Evolutionary conservation across 106 monocot species (phyloP).

Genomic region (Acorus gramineus): DNA sequence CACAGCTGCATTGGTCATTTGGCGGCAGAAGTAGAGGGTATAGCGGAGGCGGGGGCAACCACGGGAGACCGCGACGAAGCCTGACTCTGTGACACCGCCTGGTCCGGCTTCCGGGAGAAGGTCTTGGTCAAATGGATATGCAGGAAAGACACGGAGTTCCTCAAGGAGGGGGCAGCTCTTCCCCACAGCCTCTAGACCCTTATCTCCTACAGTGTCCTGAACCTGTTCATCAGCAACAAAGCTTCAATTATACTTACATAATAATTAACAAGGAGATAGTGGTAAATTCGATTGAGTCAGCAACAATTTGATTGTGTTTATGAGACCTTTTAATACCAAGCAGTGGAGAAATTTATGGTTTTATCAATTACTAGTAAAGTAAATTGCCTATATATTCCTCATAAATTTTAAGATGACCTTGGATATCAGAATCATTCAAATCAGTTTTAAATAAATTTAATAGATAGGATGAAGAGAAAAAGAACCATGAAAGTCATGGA

Average conservation of each 20-base stretch:
- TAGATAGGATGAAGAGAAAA: no score
- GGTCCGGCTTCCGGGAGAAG: constrained; percentile 5
- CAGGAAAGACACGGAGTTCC: constrained; percentile 30
- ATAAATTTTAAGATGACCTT: no score
- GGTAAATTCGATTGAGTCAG: no score
- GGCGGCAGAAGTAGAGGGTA: constrained; percentile 31
- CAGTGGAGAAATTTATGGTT: no score
- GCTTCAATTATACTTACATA: neutral
- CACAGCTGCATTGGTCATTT: constrained; percentile 35
- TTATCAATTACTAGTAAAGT: no score
- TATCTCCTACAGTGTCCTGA: constrained; percentile 25
- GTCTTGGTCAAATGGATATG: constrained; percentile 15
- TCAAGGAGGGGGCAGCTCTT: constrained; percentile 16
- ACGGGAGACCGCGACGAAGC: constrained; percentile 21
- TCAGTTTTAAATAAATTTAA: no score
- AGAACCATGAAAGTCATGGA: no score
- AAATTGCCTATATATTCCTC: no score
- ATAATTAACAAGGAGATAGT: no score
- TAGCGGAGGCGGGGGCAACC: constrained; percentile 28
- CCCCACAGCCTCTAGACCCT: constrained; percentile 28
- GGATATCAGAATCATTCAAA: no score
- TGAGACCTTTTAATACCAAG: no score
- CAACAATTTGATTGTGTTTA: no score
- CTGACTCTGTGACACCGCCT: constrained; percentile 26
- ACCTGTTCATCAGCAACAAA: constrained; percentile 14